phyloP scores from a whole-genome alignment of 1,139 yeast genomes.

The Taiozyma sp. region DNA sequence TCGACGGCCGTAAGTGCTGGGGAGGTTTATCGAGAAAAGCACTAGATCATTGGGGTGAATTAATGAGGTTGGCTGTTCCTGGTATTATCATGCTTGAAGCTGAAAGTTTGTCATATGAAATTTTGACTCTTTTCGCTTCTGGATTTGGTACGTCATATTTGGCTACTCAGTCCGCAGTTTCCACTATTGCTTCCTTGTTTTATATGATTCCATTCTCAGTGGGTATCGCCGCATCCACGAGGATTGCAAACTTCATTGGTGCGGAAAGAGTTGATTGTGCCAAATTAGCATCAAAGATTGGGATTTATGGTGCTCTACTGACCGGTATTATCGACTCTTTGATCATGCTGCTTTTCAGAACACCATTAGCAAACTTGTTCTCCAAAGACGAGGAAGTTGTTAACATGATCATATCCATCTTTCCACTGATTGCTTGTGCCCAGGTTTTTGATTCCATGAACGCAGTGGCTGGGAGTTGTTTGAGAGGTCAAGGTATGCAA shows the following conservation, averaged over 20 bases:
- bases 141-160: constrained; percentile 76
- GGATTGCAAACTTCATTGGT: constrained; percentile 86
- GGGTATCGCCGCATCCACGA: constrained; percentile 79
- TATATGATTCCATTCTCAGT: constrained; percentile 89
- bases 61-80: constrained; percentile 58
- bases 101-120: constrained; percentile 69
- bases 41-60: constrained; percentile 53
- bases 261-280: constrained; percentile 65
- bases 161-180: constrained; percentile 86
- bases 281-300: constrained; percentile 57
- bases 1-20: constrained; percentile 75
- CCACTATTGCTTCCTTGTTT: constrained; percentile 72
- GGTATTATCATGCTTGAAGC: constrained; percentile 73
- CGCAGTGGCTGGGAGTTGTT: constrained; percentile 76
- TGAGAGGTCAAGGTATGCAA: constrained; percentile 86
- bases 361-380: constrained; percentile 58
- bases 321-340: constrained; percentile 55
- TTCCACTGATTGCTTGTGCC: constrained; percentile 69
- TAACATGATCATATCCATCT: constrained; percentile 40
- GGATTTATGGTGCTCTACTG: constrained; percentile 50
- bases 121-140: constrained; percentile 67
- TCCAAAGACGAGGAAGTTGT: constrained; percentile 66
- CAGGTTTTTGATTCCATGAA: constrained; percentile 80
- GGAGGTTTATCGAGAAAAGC: constrained; percentile 48
- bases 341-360: constrained; percentile 45